Evolutionary conservation across 768 basidiomycete species (phyloP).

Genomic region (Neoboletus brunneissimus): DNA sequence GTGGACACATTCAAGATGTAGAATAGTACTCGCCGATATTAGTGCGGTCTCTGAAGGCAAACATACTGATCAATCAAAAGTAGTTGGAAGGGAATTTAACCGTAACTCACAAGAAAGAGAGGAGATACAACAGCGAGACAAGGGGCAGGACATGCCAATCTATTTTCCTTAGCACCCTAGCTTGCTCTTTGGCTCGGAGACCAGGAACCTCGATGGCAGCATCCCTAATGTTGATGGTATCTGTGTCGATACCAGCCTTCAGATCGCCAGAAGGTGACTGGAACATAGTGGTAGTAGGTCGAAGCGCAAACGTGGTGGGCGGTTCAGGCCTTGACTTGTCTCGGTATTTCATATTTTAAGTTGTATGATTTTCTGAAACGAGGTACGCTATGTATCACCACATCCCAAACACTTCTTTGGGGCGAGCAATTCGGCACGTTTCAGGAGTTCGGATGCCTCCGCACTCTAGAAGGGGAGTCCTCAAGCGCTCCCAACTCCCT

Average conservation of each 20-base stretch:
- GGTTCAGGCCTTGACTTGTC: conserved; percentile 3
- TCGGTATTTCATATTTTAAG: not conserved
- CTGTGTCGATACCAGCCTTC: conserved; percentile 1
- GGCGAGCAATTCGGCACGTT: no score
- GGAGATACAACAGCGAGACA: conserved; percentile 14
- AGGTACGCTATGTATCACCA: not conserved
- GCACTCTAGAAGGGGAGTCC: no score
- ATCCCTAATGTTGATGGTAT: conserved; percentile 4
- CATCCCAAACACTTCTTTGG: no score
- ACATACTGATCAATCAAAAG: not conserved
- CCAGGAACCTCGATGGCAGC: not conserved
- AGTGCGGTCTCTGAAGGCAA: conserved; percentile 37
- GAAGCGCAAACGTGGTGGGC: not conserved
- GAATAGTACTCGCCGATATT: conserved; percentile 38
- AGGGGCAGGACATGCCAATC: conserved; percentile 22
- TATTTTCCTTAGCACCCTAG: conserved; percentile 16
- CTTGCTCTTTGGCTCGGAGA: not conserved
- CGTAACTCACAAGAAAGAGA: conserved; percentile 19
- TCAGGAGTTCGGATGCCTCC: not conserved
- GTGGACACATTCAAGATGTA: not conserved
- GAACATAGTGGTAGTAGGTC: conserved; percentile 5
- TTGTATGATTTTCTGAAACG: not conserved
- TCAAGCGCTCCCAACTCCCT: no score
- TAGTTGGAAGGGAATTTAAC: not conserved
- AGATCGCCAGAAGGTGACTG: not conserved